These are phyloP conservation scores for Dothiorella sarmentorum DNA, from an alignment of 2,329 filamentous ascomycete species.

Conservation along the genomic window DNA sequence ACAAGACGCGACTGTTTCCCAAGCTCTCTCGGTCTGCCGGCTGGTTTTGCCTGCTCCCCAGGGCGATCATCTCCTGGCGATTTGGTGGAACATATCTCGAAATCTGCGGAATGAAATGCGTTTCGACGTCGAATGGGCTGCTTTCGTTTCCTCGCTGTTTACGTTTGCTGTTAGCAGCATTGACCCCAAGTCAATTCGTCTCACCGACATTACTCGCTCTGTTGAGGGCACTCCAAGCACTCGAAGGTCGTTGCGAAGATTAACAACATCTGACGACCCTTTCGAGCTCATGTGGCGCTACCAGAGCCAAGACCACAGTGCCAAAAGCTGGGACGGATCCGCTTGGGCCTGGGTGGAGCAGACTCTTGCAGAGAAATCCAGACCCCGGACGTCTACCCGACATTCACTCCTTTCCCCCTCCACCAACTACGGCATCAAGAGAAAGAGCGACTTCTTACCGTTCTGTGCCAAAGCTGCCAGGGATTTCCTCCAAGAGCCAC, in stretches of 20 bases:
- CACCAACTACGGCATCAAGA: slow-evolving; percentile 21
- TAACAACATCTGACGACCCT: neutral
- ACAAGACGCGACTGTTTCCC: slow-evolving; percentile 26
- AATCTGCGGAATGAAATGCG: slow-evolving; percentile 22
- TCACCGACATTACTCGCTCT: slow-evolving; percentile 15
- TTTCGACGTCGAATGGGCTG: slow-evolving; percentile 34
- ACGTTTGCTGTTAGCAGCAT: slow-evolving; percentile 36
- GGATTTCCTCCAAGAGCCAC: slow-evolving; percentile 33
- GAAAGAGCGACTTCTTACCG: slow-evolving; percentile 28
- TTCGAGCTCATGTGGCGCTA: slow-evolving; percentile 30
- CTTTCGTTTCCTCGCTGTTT: slow-evolving; percentile 41
- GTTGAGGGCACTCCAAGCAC: slow-evolving; percentile 3
- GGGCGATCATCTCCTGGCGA: slow-evolving; percentile 36
- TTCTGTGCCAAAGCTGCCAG: slow-evolving; percentile 33
- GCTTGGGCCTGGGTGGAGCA: slow-evolving; percentile 36
- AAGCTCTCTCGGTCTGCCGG: slow-evolving; percentile 32
- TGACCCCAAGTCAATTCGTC: slow-evolving; percentile 29
- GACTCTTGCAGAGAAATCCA: slow-evolving; percentile 18
- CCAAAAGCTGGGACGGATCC: slow-evolving; percentile 31
- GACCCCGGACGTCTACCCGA: slow-evolving; percentile 2
- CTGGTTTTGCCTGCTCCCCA: slow-evolving; percentile 34
- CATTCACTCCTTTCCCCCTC: slow-evolving; percentile 20
- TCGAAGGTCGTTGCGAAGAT: neutral
- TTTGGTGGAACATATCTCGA: slow-evolving; percentile 38
- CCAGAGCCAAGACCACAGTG: slow-evolving; percentile 26